Percentiles rank a stretch among this genome's conserved stretches.
These are phyloP conservation scores for Pythium diclinum DNA, from an alignment of 352 stramenopile genomes.

Conservation along the genomic window DNA sequence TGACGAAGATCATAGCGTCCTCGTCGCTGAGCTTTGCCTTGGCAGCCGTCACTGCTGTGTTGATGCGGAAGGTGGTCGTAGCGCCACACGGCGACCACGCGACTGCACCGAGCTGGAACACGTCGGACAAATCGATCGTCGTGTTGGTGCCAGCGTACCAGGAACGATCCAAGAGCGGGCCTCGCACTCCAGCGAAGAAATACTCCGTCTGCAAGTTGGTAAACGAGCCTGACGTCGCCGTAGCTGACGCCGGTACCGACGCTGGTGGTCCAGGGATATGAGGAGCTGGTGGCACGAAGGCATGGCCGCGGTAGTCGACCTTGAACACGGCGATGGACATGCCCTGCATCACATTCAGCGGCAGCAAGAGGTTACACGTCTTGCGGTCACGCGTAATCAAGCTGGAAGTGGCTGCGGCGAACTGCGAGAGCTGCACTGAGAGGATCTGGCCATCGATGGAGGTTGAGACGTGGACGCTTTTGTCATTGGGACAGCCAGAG, in stretches of 20 bases:
- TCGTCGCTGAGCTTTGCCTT: slow-evolving; percentile 6
- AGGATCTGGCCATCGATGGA: slow-evolving; percentile 14
- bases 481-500: slow-evolving; percentile 16
- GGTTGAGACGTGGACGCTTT: background rate
- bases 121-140: slow-evolving; percentile 20
- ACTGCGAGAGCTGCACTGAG: slow-evolving; percentile 18
- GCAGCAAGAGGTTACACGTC: slow-evolving; percentile 30
- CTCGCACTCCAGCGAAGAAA: slow-evolving; percentile 25
- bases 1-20: slow-evolving; percentile 23
- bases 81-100: slow-evolving; percentile 28
- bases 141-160: slow-evolving; percentile 17
- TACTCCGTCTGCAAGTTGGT: slow-evolving; percentile 25
- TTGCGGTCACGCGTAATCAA: slow-evolving; percentile 21
- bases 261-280: background rate
- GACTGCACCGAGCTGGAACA: slow-evolving; percentile 20
- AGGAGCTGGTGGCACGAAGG: slow-evolving; percentile 22
- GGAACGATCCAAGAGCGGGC: slow-evolving; percentile 19
- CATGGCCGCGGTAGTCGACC: slow-evolving; percentile 27
- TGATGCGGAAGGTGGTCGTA: slow-evolving; percentile 30
- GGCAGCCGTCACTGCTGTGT: slow-evolving; percentile 24
- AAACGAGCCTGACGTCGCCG: background rate
- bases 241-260: background rate
- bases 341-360: slow-evolving; percentile 19
- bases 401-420: slow-evolving; percentile 11
- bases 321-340: slow-evolving; percentile 29